Base-by-base conservation (phyloP, 345 rosid genomes). In the Erucastrum elatum region DNA sequence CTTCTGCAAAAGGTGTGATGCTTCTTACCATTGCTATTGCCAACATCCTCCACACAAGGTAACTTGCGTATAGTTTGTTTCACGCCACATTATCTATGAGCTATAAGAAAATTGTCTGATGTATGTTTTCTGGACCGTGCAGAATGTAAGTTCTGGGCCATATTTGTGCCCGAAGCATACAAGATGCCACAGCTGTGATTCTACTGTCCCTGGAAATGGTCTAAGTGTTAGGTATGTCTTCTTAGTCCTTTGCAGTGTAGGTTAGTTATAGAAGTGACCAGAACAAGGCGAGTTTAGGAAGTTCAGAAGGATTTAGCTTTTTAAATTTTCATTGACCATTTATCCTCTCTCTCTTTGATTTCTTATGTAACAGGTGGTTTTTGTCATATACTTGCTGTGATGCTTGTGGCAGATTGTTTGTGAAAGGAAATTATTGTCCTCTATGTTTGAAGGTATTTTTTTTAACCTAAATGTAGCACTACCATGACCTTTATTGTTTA, bases 21-120 rank as follows among this genome's bases (percentile, higher is more conserved):
- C 85, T 70, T 97, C 99, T 70, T 90, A 91, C 82, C 99, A 95
- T 82, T 95, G 99, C 75, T 93, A 95, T 82, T 95, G 99, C 80
- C 99, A 95, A 77, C 98, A 93, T 84, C 99, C 98, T 66, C 95
- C 98, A 9, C 98, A 95, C 87, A 95, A 95, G 96, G 99, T 95
- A 76, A 49, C 66, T 39, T 71, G 67, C 67, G 33, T 30, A 58
- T 75, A 68, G 37, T 9, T 71, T 77, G 12, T 68, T 72, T 55
- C 53, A 46, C 74, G 15, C 61, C 11, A 62, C 63, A 58, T 33
- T 66, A 30, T 66, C 75, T 16, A 64, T 75, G 80, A 30, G 31
- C 58, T 33, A 17, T 16, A 16, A 65, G 44, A 60, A 55, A 63
- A 27, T 34, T 13, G 65, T 41, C 64, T 80, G 62, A 74, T 76